A percentile compares a stretch with the other conserved stretches of the same genome.
Evolutionary conservation across 2,329 filamentous ascomycete species (phyloP).

Genomic region (Xenoacremonium recifei): DNA sequence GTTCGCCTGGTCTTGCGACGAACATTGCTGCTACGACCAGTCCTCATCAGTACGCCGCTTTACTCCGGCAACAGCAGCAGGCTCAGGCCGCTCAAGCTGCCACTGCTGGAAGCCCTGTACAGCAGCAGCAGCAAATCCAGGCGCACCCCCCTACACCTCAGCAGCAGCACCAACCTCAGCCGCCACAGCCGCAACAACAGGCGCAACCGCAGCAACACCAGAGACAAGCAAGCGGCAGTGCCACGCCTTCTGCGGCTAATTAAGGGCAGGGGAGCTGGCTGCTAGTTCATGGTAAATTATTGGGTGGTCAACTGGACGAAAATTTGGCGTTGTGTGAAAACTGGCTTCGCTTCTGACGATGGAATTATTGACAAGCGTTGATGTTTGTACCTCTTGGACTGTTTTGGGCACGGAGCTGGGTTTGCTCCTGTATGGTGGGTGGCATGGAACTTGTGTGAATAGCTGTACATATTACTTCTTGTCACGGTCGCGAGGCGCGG

Average conservation of each 20-base stretch:
- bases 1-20: slow-evolving; percentile 48
- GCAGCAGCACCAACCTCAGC: slow-evolving; percentile 16
- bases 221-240: slow-evolving; percentile 39
- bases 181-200: slow-evolving; percentile 20
- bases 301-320: too few species aligned
- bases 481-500: too few species aligned
- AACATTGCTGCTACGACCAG: slow-evolving; percentile 48
- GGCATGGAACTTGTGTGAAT: too few species aligned
- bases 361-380: too few species aligned
- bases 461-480: too few species aligned
- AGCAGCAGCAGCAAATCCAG: slow-evolving; percentile 24
- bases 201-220: slow-evolving; percentile 25
- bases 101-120: slow-evolving; percentile 26
- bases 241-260: slow-evolving; percentile 34
- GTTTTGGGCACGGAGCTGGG: too few species aligned
- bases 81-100: slow-evolving; percentile 36
- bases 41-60: slow-evolving; percentile 59
- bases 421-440: too few species aligned
- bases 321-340: too few species aligned
- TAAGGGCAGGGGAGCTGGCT: slow-evolving; percentile 12
- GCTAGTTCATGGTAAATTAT: too few species aligned
- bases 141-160: slow-evolving; percentile 29
- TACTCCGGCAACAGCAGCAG: slow-evolving; percentile 57
- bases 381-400: too few species aligned
- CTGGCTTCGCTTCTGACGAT: too few species aligned